Conservation (phyloP, 2,329 filamentous ascomycete genomes). For the Gremmenia infestans region DNA sequence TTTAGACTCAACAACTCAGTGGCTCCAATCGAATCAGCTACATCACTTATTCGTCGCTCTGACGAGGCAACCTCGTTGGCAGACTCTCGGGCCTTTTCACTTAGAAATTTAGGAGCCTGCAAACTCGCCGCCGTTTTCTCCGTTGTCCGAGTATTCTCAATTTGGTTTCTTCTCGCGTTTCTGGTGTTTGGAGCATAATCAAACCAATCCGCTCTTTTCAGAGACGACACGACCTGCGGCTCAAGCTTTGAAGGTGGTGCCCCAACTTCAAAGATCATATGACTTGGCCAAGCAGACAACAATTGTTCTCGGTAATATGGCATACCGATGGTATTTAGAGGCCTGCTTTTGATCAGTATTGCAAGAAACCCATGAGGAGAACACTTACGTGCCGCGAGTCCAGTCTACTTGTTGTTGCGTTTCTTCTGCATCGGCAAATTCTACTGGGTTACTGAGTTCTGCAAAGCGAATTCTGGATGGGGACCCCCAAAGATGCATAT, state of each 20-base stretch:
- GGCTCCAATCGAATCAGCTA: conserved; percentile 60
- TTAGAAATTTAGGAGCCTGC: conserved; percentile 84
- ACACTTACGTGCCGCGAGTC: conserved; percentile 61
- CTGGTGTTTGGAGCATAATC: conserved; percentile 73
- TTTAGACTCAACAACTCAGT: conserved; percentile 69
- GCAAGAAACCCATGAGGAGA: background rate
- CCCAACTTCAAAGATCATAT: conserved; percentile 78
- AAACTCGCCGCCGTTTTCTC: conserved; percentile 56
- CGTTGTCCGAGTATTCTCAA: conserved; percentile 66
- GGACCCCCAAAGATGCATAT: conserved; percentile 66
- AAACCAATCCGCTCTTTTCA: conserved; percentile 70
- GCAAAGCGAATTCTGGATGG: conserved; percentile 65
- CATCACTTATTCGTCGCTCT: conserved; percentile 45
- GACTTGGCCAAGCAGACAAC: conserved; percentile 83
- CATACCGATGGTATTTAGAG: conserved; percentile 81
- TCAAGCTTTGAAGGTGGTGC: conserved; percentile 76
- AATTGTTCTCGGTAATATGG: conserved; percentile 88
- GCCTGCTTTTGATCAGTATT: conserved; percentile 41
- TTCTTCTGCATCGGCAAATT: conserved; percentile 56
- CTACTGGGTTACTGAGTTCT: conserved; percentile 61
- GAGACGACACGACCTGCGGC: conserved; percentile 58
- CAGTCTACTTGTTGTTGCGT: conserved; percentile 51
- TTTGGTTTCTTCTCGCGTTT: conserved; percentile 72
- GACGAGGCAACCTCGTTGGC: conserved; percentile 39
- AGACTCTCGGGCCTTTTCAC: conserved; percentile 78